Conservation (phyloP, 1,284 basidiomycete genomes). For the Amylostereum areolatum region DNA sequence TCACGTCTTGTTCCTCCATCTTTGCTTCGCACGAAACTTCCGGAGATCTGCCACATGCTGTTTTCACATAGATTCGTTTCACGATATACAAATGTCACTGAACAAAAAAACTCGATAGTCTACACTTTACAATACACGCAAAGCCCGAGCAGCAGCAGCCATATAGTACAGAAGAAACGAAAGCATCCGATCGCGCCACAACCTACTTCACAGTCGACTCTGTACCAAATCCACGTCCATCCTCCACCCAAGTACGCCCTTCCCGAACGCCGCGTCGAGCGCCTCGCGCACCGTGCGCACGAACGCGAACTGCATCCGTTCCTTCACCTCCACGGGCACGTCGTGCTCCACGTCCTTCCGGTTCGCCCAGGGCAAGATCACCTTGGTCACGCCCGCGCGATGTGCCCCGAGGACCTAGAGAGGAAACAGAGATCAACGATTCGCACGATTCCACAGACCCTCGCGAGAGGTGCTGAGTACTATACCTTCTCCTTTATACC, state of each 20-base stretch:
- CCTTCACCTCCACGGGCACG: constrained; percentile 63
- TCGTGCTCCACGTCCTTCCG: constrained; percentile 84
- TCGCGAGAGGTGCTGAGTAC: neutral
- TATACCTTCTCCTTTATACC: constrained; percentile 74
- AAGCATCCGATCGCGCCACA: no score
- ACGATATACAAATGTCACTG: no score
- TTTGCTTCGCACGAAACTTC: no score
- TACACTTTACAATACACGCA: no score
- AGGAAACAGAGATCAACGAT: constrained; percentile 6
- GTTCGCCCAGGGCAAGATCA: constrained; percentile 80
- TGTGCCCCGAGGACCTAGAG: constrained; percentile 70
- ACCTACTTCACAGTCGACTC: constrained; percentile 39
- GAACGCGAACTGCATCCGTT: constrained; percentile 75
- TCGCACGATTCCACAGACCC: constrained; percentile 5
- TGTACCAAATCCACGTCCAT: constrained; percentile 39
- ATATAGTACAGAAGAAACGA: no score
- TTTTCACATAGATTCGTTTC: no score
- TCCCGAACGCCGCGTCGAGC: constrained; percentile 75
- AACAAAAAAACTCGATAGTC: no score
- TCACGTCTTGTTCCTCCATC: no score
- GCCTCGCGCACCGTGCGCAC: constrained; percentile 76
- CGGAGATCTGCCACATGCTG: no score
- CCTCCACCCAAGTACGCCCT: constrained; percentile 55
- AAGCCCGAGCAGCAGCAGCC: no score
- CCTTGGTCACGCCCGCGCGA: constrained; percentile 74